Base-by-base conservation (phyloP, 257 asterid genomes). In the Rhazya stricta region DNA sequence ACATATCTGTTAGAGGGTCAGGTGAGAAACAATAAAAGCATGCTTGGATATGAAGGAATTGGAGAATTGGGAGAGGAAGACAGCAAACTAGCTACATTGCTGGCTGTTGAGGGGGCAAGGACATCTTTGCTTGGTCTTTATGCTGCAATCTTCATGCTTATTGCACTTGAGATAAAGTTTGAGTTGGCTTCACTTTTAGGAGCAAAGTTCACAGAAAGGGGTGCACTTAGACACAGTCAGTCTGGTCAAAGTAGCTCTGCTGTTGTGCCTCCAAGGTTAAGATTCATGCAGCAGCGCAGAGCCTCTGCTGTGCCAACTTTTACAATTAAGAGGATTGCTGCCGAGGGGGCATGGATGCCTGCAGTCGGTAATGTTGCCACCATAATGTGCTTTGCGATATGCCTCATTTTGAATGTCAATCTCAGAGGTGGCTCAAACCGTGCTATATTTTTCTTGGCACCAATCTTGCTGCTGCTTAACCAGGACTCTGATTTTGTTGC, bases 291-390 rank as follows among this genome's bases (percentile, higher is more conserved):
- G 86, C 98, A 92, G 77, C 97, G 96, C 18, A 80, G 96, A 83
- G 96, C 94, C 43, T 89, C 96, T 18, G 77, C 92, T 13, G 85
- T 82, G 74, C 91, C 97, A 61, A 77, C 85, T 70, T 95, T 95
- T 74, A 88, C 97, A 41, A 92, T 91, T 66, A 88, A 89, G 80
- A 85, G 85, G 53, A 89, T 92, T 86, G 90, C 93, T 75, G 93
- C 94, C 6, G 98, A 92, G 82, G 99, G 98, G 75, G 97, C 97
- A 27, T 95, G 99, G 99, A 95, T 95, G 99, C 96, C 99, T 37
- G 98, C 99, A 56, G 97, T 95, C 41, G 99, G 99, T 71, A 95
- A 95, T 41, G 97, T 95, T 69, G 97, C 99, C 74, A 95, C 98
- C 1, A 79, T 95, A 27, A 78, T 95, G 94, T 91, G 97, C 84